A percentile compares a stretch with the other conserved stretches of the same genome.
Conservation (phyloP, 169 alveolate species). For the Cytauxzoon felis region DNA sequence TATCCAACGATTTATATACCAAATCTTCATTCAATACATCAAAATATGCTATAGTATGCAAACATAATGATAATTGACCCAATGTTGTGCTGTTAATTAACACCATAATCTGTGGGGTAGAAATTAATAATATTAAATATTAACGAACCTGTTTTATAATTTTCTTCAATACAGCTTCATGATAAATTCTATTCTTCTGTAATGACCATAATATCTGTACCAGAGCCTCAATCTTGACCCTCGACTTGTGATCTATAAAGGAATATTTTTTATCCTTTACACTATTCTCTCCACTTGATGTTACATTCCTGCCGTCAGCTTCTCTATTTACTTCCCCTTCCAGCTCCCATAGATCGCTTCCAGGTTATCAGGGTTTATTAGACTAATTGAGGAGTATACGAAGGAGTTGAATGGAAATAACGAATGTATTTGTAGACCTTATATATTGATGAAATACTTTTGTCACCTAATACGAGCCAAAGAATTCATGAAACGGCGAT, state of each 20-base stretch:
- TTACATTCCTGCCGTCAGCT: too few species aligned
- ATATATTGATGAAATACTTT: too few species aligned
- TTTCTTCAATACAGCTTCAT: conserved; percentile 2
- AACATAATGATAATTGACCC: conserved; percentile 37
- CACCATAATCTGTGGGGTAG: conserved; percentile 4
- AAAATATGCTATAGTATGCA: conserved; percentile 26
- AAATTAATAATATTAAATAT: not conserved
- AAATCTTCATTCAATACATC: not conserved
- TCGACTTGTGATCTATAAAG: not conserved
- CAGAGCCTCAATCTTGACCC: conserved; percentile 34
- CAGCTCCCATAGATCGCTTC: too few species aligned
- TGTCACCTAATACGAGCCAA: too few species aligned
- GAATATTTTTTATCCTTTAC: not conserved
- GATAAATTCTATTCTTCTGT: conserved; percentile 49
- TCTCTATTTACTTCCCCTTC: too few species aligned
- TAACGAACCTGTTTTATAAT: conserved; percentile 7
- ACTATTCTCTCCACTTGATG: not conserved
- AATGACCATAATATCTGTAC: conserved; percentile 54
- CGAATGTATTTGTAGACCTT: too few species aligned
- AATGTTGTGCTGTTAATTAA: conserved; percentile 17
- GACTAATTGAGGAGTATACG: too few species aligned
- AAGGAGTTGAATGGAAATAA: too few species aligned
- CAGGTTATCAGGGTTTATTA: too few species aligned
- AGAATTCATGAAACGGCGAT: too few species aligned
- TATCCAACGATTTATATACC: not conserved